A percentile compares a stretch with the other conserved stretches of the same genome.
These are phyloP conservation scores for Ganoderma meredithae DNA, from an alignment of 1,284 basidiomycete species.

Conservation along the genomic window DNA sequence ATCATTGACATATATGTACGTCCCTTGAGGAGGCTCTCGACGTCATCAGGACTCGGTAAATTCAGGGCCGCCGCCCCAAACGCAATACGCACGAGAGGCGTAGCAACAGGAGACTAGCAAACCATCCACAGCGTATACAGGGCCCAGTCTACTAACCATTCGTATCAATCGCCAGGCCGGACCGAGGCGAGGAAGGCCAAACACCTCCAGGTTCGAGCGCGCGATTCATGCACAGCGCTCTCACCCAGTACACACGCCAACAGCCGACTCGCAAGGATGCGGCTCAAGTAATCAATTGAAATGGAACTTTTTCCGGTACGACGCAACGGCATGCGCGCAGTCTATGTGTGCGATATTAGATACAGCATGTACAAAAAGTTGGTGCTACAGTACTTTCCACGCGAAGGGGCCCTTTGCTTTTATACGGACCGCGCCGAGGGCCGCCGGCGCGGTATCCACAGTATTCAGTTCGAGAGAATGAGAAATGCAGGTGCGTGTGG, in stretches of 20 bases:
- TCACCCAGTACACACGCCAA: neutral
- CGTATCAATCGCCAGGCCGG: neutral
- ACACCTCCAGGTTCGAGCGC: neutral
- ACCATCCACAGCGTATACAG: neutral
- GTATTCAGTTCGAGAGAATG: constrained; percentile 17
- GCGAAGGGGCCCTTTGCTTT: constrained; percentile 15
- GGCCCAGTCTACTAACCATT: neutral
- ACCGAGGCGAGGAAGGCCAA: neutral
- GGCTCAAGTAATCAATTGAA: neutral
- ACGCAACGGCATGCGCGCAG: neutral
- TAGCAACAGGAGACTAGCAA: neutral
- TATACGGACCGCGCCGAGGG: constrained; percentile 21
- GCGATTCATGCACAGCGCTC: neutral
- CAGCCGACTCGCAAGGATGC: neutral
- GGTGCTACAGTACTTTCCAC: constrained; percentile 26
- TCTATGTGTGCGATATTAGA: constrained; percentile 26
- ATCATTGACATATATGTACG: neutral
- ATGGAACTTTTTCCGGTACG: neutral
- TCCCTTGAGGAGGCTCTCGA: neutral
- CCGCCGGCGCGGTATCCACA: constrained; percentile 15
- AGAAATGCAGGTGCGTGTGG: neutral
- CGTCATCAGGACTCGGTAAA: neutral
- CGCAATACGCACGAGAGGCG: neutral
- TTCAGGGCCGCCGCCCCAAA: neutral
- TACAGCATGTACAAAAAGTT: constrained; percentile 27